Base-by-base conservation (phyloP, 345 rosid species). In the Balakata baccata region DNA sequence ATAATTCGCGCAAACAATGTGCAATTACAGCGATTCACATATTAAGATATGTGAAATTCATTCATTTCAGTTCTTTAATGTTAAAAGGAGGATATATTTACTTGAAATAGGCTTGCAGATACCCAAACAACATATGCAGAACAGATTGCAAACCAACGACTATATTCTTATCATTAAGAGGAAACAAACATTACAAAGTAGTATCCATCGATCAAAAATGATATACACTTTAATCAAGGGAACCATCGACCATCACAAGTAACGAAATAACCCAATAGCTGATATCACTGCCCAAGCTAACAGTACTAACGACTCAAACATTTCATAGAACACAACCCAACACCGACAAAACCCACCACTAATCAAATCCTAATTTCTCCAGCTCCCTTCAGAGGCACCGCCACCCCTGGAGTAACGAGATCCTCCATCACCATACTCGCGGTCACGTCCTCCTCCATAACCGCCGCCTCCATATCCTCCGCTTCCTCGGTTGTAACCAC, bases 331-430 rank as follows among this genome's bases (percentile, higher is more conserved):
- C n/a, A 5, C 1, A 23, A 45, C 37, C 60, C 69, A 23, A 62
- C 66, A 62, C 25, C 16, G 68, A 17, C 14, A 7, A 37, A 37
- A 13, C 9, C 0, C 45, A 7, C 5, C 16, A 37, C 2, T 7
- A 8, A 17, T 2, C 20, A 13, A 25, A 22, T 22, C 11, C 78
- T 82, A 89, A 68, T 6, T 84, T 81, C 89, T 86, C 94, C 91
- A 89, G 88, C 25, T 82, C 9, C 90, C 90, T 0, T 86, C 91
- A 1, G 91, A 81, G 1, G 46, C 81, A 25, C 85, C 84, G 0
- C 88, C 79, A 0, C 87, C 86, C 59, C 91, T 78, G 3, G 87
- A 86, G 63, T 89, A 90, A n/a, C 92, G 81, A 2, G 86, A 66
- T 12, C 81, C 85, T 0, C 85, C 91, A 23, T 77, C 83, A 13